Conservation (phyloP, 1,284 basidiomycete species). For the Ustilago cynodontis region DNA sequence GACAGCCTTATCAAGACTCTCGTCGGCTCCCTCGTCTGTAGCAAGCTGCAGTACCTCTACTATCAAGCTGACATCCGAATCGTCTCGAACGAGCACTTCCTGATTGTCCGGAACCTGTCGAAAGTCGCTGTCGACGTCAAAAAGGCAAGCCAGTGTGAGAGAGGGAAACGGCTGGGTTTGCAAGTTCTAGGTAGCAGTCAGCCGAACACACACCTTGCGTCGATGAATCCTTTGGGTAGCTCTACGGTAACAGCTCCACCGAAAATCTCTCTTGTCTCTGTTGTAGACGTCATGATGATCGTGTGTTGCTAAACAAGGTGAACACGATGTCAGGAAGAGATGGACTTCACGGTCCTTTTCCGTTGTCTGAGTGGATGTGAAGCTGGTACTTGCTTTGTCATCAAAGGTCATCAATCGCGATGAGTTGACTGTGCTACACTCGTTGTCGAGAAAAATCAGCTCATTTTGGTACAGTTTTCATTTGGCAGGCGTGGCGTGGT, state of each 20-base stretch:
- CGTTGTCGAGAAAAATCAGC: constrained; percentile 19
- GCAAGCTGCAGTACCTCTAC: constrained; percentile 87
- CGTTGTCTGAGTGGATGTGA: constrained; percentile 13
- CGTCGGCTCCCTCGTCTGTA: constrained; percentile 74
- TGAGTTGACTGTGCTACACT: no score
- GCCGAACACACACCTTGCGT: constrained; percentile 81
- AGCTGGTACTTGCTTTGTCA: constrained; percentile 18
- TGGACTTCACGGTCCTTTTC: no score
- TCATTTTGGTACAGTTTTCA: constrained; percentile 11
- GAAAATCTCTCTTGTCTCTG: constrained; percentile 68
- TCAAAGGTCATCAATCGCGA: constrained; percentile 15
- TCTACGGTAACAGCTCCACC: constrained; percentile 82
- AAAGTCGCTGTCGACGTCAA: constrained; percentile 75
- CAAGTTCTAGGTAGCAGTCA: neutral
- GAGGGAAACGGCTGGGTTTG: neutral
- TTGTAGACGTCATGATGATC: constrained; percentile 14
- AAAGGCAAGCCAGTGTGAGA: neutral
- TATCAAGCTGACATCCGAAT: constrained; percentile 81
- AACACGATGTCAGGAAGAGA: neutral
- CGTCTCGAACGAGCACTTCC: constrained; percentile 86
- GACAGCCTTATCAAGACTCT: constrained; percentile 70
- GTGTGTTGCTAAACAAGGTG: neutral
- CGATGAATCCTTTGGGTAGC: constrained; percentile 77
- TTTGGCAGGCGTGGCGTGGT: no score
- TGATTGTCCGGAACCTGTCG: constrained; percentile 97